Evolutionary conservation across 192 early-diverging fungal genomes (phyloP).

Genomic region (Gamsiella multidivaricata): DNA sequence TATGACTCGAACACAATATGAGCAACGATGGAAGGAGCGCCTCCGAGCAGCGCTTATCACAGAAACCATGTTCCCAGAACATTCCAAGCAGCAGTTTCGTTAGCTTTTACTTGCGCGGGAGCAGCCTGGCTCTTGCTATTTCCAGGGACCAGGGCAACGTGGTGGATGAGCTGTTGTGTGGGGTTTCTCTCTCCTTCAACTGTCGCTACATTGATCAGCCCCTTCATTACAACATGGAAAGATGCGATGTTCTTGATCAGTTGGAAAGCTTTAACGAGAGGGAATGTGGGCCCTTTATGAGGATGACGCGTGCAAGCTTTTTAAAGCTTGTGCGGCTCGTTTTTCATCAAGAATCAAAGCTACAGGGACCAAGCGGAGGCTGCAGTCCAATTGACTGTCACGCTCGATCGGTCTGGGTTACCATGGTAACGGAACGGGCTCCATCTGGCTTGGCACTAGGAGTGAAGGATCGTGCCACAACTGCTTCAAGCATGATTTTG

Average conservation of each 20-base stretch:
- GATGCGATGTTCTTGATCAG: not conserved
- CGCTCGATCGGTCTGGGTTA: conserved; percentile 15
- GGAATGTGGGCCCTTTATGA: not conserved
- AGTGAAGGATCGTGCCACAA: not conserved
- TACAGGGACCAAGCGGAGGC: conserved; percentile 6
- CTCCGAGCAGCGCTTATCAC: no score
- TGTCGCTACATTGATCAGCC: not conserved
- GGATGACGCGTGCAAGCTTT: not conserved
- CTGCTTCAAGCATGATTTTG: not conserved
- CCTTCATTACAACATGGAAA: not conserved
- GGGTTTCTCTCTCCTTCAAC: not conserved
- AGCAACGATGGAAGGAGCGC: no score
- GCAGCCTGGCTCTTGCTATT: no score
- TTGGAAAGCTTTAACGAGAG: not conserved
- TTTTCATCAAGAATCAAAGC: not conserved
- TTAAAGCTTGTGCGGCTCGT: not conserved
- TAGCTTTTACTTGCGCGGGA: no score
- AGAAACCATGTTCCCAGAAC: no score
- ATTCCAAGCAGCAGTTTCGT: no score
- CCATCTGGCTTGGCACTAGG: not conserved
- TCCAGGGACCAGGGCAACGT: no score
- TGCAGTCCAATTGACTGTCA: conserved; percentile 6
- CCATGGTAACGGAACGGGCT: conserved; percentile 1
- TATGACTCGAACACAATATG: no score
- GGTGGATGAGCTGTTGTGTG: not conserved